Evolutionary conservation across 169 alveolate species (phyloP).

Genomic region (Perkinsus marinus): DNA sequence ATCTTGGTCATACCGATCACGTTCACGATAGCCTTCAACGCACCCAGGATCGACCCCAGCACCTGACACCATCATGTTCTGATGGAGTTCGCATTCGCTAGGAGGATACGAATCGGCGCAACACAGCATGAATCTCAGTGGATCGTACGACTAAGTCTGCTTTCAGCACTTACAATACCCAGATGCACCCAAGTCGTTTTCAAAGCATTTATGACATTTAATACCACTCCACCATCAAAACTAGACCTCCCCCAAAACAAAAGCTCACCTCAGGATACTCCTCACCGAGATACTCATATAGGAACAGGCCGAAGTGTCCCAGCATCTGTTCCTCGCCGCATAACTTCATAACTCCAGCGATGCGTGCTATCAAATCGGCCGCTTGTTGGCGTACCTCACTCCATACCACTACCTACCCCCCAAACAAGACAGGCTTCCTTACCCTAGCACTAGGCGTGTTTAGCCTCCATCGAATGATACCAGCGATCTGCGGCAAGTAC

Average conservation of each 20-base stretch:
- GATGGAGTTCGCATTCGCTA: too few relatives aligned
- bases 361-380: conserved; percentile 91
- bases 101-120: too few relatives aligned
- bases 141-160: too few relatives aligned
- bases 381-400: conserved; percentile 90
- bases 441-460: conserved; percentile 73
- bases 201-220: too few relatives aligned
- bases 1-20: conserved; percentile 93
- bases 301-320: conserved; percentile 89
- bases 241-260: not conserved
- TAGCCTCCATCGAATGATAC: conserved; percentile 92
- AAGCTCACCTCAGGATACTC: conserved; percentile 96
- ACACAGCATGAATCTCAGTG: too few relatives aligned
- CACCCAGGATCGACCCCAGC: conserved; percentile 91
- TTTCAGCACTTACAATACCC: too few relatives aligned
- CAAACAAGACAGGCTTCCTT: conserved; percentile 44
- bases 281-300: conserved; percentile 96
- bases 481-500: conserved; percentile 91
- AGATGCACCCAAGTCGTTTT: too few relatives aligned
- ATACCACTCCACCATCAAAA: not conserved
- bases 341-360: conserved; percentile 87
- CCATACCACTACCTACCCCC: not conserved
- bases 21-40: conserved; percentile 93
- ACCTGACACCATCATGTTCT: too few relatives aligned
- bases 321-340: conserved; percentile 93